phyloP scores from a whole-genome alignment of 345 rosid genomes.

The Dipteronia dyeriana region DNA sequence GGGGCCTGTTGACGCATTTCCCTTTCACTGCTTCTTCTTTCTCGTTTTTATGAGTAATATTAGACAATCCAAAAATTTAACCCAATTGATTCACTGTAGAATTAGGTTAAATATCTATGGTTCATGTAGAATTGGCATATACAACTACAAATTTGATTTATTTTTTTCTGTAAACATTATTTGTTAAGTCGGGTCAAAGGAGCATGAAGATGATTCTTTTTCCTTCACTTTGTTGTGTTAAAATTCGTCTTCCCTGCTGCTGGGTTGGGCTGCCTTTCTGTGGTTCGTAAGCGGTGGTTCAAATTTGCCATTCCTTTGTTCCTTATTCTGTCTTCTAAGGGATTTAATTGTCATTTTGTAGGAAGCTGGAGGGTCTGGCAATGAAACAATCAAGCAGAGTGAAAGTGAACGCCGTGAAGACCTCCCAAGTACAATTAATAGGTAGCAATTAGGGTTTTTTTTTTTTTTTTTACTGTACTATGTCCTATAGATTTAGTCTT shows the following conservation, averaged over 20 bases:
- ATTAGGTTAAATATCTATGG: too few species aligned
- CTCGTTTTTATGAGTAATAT: too few species aligned
- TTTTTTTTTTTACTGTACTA: neutral
- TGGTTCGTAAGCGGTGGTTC: neutral
- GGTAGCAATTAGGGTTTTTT: conserved; percentile 61
- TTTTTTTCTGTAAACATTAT: neutral
- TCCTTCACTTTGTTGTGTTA: neutral
- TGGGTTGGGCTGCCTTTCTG: conserved; percentile 6
- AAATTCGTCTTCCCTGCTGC: conserved; percentile 6
- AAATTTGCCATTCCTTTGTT: neutral
- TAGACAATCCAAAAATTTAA: too few species aligned
- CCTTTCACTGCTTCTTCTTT: neutral
- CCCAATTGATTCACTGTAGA: too few species aligned
- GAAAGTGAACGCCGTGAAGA: conserved; percentile 80
- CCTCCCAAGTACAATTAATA: conserved; percentile 47
- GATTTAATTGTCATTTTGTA: conserved; percentile 30
- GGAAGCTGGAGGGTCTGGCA: conserved; percentile 60
- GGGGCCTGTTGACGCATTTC: neutral
- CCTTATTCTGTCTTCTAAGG: conserved; percentile 15
- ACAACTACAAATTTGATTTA: neutral
- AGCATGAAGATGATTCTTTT: neutral
- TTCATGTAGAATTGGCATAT: too few species aligned
- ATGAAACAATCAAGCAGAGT: conserved; percentile 48
- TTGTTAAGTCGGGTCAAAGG: conserved; percentile 1
- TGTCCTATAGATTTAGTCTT: neutral